Conservation (phyloP, 2,329 filamentous ascomycete genomes). For the Ophiocordyceps camponoti-floridani region DNA sequence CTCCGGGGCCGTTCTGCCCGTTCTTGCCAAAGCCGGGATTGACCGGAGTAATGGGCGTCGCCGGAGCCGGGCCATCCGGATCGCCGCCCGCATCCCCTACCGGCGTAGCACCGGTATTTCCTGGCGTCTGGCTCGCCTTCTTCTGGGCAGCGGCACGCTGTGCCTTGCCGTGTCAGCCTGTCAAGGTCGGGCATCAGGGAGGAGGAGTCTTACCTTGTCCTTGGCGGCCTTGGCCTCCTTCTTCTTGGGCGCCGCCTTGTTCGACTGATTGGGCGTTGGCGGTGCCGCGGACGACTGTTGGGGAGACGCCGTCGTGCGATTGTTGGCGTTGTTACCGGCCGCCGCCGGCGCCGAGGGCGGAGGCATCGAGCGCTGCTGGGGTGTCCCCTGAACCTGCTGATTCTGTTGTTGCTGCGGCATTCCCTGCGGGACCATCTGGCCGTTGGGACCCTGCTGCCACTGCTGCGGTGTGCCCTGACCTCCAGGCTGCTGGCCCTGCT, state of each 20-base stretch:
- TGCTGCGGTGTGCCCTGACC: constrained; percentile 9
- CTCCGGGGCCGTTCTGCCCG: constrained; percentile 10
- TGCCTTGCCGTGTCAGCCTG: constrained; percentile 7
- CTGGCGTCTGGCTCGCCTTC: constrained; percentile 40
- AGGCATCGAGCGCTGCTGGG: constrained; percentile 55
- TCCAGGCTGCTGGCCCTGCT: constrained; percentile 15
- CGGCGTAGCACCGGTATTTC: constrained; percentile 30
- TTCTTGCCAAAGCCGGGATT: constrained; percentile 28
- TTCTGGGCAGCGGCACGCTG: constrained; percentile 38
- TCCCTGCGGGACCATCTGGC: constrained; percentile 20
- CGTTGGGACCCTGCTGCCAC: constrained; percentile 18
- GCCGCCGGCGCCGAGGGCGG: constrained; percentile 39
- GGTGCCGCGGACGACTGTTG: constrained; percentile 49
- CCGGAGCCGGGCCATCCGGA: constrained; percentile 40
- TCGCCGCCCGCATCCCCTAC: constrained; percentile 36
- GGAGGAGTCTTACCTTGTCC: constrained; percentile 40
- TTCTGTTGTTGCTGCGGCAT: constrained; percentile 18
- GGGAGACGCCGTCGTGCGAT: constrained; percentile 39
- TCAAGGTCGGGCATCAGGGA: neutral
- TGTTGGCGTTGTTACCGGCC: constrained; percentile 29
- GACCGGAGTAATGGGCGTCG: constrained; percentile 45
- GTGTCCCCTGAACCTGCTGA: constrained; percentile 42
- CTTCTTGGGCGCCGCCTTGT: constrained; percentile 64
- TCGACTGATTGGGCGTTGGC: constrained; percentile 56
- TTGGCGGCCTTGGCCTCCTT: constrained; percentile 49